Evolutionary conservation across 2,329 filamentous ascomycete genomes (phyloP), one percentile per base, ranked within the genome.

Genomic region (Tolypocladium cylindrosporum): DNA sequence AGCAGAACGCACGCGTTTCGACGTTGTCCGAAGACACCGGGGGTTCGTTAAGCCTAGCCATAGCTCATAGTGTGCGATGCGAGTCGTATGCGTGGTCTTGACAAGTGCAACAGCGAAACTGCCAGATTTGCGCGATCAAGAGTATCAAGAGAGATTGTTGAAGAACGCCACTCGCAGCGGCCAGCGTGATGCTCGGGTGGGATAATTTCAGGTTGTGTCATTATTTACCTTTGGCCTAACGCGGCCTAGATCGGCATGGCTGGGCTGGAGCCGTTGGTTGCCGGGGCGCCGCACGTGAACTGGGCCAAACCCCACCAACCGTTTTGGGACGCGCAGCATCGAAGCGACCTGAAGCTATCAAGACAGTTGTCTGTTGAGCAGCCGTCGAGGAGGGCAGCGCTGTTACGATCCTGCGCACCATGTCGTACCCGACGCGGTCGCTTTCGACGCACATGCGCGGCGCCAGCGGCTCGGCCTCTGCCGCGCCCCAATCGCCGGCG

Each of bases 31-130:
- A 79, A 67, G 87, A 81, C 74, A 80, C 75, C 62, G 84, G 80
- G 69, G 83, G 82, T 78, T 91, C 89, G 76, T 92, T 92, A 65
- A 93, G 80, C 76, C 89, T 83, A 75, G 89, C 89, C 89, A 93
- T 93, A 67, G 73, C 71, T 77, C 77, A 72, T 71, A 67, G 64
- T 70, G 66, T 57, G 58, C 54, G 57, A 48, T 74, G 19, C 6
- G 34, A n/a, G n/a, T 19, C 19, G 48, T 36, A 37, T n/a, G 34
- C 10, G 19, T 21, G 10, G 48, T 21, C 3, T 21, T 4, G 21
- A 11, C 31, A 21, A 36, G 48, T 13, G 31, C 3, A 37, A 2
- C 13, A 11, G 48, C 19, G 13, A 27, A 14, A 34, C 14, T 11
- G 3, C 14, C 24, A 10, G 8, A 27, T 51, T 16, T 21, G 4